phyloP scores from a whole-genome alignment of 805 yeast genomes.

The Priceomyces haplophilus region DNA sequence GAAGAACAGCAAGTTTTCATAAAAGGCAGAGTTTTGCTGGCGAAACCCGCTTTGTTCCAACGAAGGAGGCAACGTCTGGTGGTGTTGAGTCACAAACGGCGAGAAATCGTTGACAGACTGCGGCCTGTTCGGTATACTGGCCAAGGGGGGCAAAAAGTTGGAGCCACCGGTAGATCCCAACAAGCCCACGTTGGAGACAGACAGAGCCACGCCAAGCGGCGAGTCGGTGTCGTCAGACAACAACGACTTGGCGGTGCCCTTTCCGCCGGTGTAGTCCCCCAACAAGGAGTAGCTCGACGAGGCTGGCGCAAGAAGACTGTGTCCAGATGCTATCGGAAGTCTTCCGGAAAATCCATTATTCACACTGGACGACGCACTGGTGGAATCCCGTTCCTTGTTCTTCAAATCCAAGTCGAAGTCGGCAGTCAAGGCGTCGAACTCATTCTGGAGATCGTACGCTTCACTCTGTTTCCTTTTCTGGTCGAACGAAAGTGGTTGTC shows the following conservation, averaged over 20 bases:
- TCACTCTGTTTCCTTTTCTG: slow-evolving; percentile 40
- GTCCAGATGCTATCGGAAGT: not conserved
- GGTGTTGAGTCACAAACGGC: slow-evolving; percentile 17
- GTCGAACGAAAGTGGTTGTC: slow-evolving; percentile 2
- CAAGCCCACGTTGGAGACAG: slow-evolving; percentile 22
- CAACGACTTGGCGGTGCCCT: slow-evolving; percentile 11
- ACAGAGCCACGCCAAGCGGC: slow-evolving; percentile 13
- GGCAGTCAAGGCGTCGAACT: slow-evolving; percentile 44
- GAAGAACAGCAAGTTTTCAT: slow-evolving; percentile 49
- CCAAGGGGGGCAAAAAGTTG: slow-evolving; percentile 24
- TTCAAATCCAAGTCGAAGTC: slow-evolving; percentile 45
- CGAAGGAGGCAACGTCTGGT: slow-evolving; percentile 9
- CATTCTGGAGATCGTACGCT: slow-evolving; percentile 45
- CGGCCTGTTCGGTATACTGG: slow-evolving; percentile 37
- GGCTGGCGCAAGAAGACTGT: slow-evolving; percentile 15
- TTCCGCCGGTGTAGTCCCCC: slow-evolving; percentile 8
- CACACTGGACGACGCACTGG: slow-evolving; percentile 6
- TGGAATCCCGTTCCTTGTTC: slow-evolving; percentile 9
- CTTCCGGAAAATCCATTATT: not conserved
- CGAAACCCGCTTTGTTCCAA: slow-evolving; percentile 12
- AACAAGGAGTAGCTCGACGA: slow-evolving; percentile 12
- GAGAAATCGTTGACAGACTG: slow-evolving; percentile 42
- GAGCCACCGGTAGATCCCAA: slow-evolving; percentile 16
- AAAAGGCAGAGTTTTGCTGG: slow-evolving; percentile 34
- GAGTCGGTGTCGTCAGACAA: slow-evolving; percentile 20